These are phyloP conservation scores for Soucietia sequanensis DNA, from an alignment of 805 yeast genomes.

Conservation along the genomic window DNA sequence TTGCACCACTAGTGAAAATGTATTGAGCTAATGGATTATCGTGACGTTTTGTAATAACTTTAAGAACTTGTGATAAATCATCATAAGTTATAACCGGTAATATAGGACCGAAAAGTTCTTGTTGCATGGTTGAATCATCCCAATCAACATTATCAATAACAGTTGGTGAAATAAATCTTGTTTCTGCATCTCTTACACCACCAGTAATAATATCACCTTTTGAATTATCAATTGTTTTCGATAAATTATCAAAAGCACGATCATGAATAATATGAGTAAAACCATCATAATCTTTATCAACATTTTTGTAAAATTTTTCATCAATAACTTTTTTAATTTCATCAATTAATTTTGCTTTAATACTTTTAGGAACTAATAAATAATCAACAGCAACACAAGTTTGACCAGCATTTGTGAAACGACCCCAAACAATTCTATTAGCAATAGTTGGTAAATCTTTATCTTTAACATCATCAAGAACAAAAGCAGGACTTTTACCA, in stretches of 20 bases:
- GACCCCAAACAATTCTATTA: conserved; percentile 73
- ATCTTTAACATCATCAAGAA: conserved; percentile 50
- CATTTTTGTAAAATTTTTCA: conserved; percentile 44
- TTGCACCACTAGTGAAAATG: conserved; percentile 52
- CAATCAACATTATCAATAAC: conserved; percentile 61
- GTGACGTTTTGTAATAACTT: conserved; percentile 43
- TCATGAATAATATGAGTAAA: conserved; percentile 63
- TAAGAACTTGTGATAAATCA: conserved; percentile 43
- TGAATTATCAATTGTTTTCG: conserved; percentile 42
- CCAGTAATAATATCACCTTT: conserved; percentile 54
- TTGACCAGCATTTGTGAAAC: conserved; percentile 82
- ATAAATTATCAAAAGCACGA: conserved; percentile 50
- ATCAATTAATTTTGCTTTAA: conserved; percentile 51
- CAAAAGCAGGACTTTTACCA: conserved; percentile 85
- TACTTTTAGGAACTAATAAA: conserved; percentile 58
- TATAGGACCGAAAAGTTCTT: conserved; percentile 83
- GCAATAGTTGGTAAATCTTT: conserved; percentile 45
- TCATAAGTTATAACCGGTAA: conserved; percentile 66
- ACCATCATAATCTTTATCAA: conserved; percentile 19
- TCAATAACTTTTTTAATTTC: conserved; percentile 39
- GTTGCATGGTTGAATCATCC: conserved; percentile 69
- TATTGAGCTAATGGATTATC: conserved; percentile 85
- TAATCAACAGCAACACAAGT: conserved; percentile 91
- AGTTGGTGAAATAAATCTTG: conserved; percentile 69
- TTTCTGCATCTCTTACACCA: conserved; percentile 36